Evolutionary conservation across 2,329 filamentous ascomycete species (phyloP).

Genomic region (Fusarium sterilihyphosum): DNA sequence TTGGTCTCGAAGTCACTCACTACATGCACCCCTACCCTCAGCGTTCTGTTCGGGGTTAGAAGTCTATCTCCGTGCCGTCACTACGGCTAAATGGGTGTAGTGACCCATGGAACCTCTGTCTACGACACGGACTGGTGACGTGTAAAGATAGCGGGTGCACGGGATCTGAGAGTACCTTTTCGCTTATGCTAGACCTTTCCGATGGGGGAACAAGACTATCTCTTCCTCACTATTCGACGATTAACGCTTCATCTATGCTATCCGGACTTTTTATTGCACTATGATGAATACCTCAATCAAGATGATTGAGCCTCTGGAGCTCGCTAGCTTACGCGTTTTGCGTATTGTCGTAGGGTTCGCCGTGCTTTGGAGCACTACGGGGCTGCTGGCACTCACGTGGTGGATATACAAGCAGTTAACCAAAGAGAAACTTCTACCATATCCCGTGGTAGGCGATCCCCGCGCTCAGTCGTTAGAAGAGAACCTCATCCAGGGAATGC

Average conservation of each 20-base stretch:
- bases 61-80: too few relatives aligned
- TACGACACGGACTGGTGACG: rapidly evolving
- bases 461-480: neutral
- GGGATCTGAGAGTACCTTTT: neutral
- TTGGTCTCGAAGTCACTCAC: neutral
- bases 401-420: neutral
- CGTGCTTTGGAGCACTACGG: neutral
- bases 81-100: neutral
- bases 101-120: neutral
- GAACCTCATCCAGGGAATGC: neutral
- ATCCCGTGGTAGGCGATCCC: neutral
- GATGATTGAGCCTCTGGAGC: too few relatives aligned
- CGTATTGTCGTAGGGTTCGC: rapidly evolving
- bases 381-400: neutral
- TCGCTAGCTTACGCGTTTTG: neutral
- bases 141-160: neutral
- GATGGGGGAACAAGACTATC: neutral
- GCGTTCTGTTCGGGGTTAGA: neutral
- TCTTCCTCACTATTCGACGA: neutral
- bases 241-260: rapidly evolving
- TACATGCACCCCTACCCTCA: neutral
- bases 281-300: neutral
- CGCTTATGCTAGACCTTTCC: neutral
- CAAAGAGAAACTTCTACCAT: rapidly evolving
- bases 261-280: rapidly evolving